Base-by-base conservation (phyloP, 139 green algal species). In the Yamagishiella unicocca region DNA sequence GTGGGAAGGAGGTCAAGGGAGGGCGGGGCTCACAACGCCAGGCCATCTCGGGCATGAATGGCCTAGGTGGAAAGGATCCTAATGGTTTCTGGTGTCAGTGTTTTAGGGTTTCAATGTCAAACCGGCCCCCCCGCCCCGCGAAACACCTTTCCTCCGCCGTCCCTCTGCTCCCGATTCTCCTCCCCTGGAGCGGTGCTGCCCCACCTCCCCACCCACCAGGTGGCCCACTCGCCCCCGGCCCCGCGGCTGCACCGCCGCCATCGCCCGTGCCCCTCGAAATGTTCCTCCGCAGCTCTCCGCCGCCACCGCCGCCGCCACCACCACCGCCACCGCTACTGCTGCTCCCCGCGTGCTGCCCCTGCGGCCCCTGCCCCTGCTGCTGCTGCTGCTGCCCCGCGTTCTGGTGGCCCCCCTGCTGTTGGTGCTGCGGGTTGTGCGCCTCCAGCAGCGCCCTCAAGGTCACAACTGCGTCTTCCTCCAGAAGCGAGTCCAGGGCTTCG, bases 401-500 rank as follows among this genome's bases (percentile, higher is more conserved):
- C n/a, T n/a, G n/a, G n/a, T n/a, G n/a, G 74, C 42, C 45, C 2
- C 61, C 61, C 9, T 29, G 27, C 50, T 17, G 14, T 58, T 70
- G 71, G 4, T 61, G 71, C 42, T 81, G 73, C 72, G 40, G 72
- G 38, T 84, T 27, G 38, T 40, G 27, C 58, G 55, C 54, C 68
- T 88, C 83, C 46, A 88, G 53, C 45, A 88, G 55, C 53, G 83
- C 83, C n/a, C 50, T 27, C 68, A 88, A 35, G 38, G 71, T 80
- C 25, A 71, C 71, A 37, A 77, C 83, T 21, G 83, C 58, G 50
- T 88, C 83, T 70, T 88, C 83, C 35, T 82, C 83, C 38, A 88
- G 68, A 25, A 88, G 71, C 33, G 19, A 25, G 38, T 88, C 70
- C 50, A 88, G 83, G 0, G 70, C 70, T 2, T 74, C 72, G 2